These are phyloP conservation scores for Fusarium sp. DNA, from an alignment of 2,329 filamentous ascomycete species.

Conservation along the genomic window DNA sequence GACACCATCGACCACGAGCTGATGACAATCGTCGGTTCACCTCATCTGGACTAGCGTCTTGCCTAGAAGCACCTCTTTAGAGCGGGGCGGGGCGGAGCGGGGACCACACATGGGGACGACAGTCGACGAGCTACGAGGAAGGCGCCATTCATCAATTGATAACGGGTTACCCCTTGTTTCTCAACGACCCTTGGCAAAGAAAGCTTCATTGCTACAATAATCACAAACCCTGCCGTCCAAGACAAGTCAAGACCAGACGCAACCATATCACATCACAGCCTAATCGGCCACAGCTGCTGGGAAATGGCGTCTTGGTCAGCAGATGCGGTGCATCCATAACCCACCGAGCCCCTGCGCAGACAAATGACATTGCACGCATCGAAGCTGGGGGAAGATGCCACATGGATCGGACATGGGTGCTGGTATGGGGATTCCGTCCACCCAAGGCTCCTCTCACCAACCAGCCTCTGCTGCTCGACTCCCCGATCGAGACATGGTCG, in stretches of 20 bases:
- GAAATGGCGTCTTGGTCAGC: constrained; percentile 15
- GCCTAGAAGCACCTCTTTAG: constrained; percentile 22
- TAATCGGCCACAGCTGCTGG: constrained; percentile 3
- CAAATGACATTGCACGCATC: constrained; percentile 26
- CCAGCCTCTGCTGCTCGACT: not conserved
- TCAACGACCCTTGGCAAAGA: constrained; percentile 10
- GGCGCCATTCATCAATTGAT: not conserved
- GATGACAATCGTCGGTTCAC: constrained; percentile 18
- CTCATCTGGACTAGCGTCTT: not conserved
- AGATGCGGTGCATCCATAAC: constrained; percentile 7
- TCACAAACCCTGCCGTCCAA: not conserved
- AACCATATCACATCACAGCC: constrained; percentile 15
- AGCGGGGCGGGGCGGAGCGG: constrained; percentile 35
- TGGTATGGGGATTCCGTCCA: constrained; percentile 21
- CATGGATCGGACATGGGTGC: constrained; percentile 34
- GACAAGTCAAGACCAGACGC: not conserved
- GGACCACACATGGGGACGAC: not conserved
- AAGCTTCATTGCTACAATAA: not conserved
- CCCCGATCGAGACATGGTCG: not conserved
- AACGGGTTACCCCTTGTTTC: constrained; percentile 3
- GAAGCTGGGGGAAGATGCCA: constrained; percentile 31
- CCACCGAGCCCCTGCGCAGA: constrained; percentile 1
- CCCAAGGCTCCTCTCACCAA: constrained; percentile 4
- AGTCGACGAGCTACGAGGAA: not conserved
- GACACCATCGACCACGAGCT: constrained; percentile 15